Conservation (phyloP, 768 basidiomycete genomes). For the Tulasnella sp. region DNA sequence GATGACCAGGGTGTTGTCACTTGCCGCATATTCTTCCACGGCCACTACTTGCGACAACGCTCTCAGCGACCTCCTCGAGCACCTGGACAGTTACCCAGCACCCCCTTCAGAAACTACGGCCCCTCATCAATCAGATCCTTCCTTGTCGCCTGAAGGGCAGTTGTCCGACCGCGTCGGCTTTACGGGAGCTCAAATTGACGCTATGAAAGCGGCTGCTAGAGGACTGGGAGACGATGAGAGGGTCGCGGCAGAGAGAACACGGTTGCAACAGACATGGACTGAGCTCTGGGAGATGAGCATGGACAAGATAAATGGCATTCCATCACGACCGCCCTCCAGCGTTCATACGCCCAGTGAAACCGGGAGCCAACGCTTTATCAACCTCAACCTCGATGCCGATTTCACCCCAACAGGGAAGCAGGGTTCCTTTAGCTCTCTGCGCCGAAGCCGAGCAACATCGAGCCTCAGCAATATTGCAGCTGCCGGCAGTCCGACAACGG, state of each 20-base stretch:
- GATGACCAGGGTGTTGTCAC: conserved; percentile 48
- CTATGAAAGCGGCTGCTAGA: conserved; percentile 44
- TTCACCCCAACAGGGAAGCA: not conserved
- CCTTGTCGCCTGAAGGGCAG: conserved; percentile 61
- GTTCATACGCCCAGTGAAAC: conserved; percentile 12
- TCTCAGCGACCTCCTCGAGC: conserved; percentile 78
- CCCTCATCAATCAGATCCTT: conserved; percentile 42
- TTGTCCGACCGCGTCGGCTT: conserved; percentile 59
- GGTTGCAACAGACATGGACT: conserved; percentile 73
- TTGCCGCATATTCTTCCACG: conserved; percentile 52
- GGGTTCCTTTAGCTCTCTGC: not conserved
- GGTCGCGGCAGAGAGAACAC: conserved; percentile 53
- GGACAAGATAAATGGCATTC: conserved; percentile 47
- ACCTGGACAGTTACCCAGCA: conserved; percentile 78
- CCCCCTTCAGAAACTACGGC: conserved; percentile 47
- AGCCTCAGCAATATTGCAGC: conserved; percentile 9
- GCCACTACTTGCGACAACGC: conserved; percentile 63
- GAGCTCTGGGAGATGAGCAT: conserved; percentile 79
- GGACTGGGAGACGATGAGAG: conserved; percentile 56
- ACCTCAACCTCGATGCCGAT: not conserved
- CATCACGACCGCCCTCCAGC: conserved; percentile 22
- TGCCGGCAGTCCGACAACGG: not conserved
- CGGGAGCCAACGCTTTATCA: conserved; percentile 4
- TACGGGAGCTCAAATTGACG: conserved; percentile 51
- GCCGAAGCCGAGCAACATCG: not conserved